Conservation (phyloP, 331 rosid genomes). For the Acacia concinna region DNA sequence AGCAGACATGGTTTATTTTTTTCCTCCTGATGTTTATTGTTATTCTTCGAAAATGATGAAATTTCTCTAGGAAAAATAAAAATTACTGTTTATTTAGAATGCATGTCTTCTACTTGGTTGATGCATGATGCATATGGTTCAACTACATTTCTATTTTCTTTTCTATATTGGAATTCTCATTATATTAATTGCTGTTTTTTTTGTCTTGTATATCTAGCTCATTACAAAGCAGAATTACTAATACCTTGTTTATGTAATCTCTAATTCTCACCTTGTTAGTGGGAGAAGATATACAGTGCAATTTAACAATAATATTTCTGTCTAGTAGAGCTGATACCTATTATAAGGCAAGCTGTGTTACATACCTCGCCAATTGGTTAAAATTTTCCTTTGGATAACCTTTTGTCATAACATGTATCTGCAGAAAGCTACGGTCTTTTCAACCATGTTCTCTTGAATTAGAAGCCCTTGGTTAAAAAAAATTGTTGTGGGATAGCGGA, state of each 20-base stretch:
- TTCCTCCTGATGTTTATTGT: neutral
- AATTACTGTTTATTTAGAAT: neutral
- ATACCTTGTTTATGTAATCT: neutral
- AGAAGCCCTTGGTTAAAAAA: neutral
- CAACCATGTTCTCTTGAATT: neutral
- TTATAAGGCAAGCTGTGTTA: neutral
- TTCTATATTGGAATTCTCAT: slow-evolving; percentile 1
- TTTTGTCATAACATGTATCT: neutral
- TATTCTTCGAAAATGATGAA: neutral
- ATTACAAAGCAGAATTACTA: neutral
- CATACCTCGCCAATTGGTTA: too few relatives aligned
- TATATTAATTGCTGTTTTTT: neutral
- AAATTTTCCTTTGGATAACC: neutral
- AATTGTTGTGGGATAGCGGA: neutral
- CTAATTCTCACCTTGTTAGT: neutral
- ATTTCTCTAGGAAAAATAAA: neutral
- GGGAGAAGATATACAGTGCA: neutral
- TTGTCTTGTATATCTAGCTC: neutral
- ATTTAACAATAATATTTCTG: neutral
- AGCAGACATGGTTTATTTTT: slow-evolving; percentile 30
- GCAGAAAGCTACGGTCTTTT: neutral
- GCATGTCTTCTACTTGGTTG: slow-evolving; percentile 8
- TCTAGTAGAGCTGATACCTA: neutral
- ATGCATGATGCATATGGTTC: neutral
- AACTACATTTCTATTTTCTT: neutral